Conservation (phyloP, 192 early-diverging fungal species). For the Mortierella claussenii region DNA sequence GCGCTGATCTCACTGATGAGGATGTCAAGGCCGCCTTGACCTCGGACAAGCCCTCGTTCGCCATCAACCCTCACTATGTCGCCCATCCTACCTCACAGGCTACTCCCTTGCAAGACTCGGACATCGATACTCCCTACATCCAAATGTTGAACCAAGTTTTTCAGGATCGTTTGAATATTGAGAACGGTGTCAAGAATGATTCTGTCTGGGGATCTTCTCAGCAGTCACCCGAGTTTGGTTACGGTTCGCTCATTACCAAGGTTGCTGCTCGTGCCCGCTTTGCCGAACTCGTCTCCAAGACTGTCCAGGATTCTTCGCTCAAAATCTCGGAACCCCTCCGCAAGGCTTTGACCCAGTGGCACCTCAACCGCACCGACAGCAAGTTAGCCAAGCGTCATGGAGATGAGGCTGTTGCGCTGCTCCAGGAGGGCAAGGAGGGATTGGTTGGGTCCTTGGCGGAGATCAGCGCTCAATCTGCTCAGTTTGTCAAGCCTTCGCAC, state of each 20-base stretch:
- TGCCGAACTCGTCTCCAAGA: slow-evolving; percentile 65
- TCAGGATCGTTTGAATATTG: slow-evolving; percentile 76
- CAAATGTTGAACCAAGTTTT: slow-evolving; percentile 86
- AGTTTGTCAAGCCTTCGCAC: slow-evolving; percentile 73
- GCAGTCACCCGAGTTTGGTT: slow-evolving; percentile 89
- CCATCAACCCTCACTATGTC: slow-evolving; percentile 48
- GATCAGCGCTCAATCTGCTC: slow-evolving; percentile 51
- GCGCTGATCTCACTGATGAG: slow-evolving; percentile 18
- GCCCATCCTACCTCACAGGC: neutral
- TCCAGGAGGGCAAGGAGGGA: slow-evolving; percentile 32
- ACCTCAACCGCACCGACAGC: slow-evolving; percentile 65
- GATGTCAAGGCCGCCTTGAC: slow-evolving; percentile 24
- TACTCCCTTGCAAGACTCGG: slow-evolving; percentile 32
- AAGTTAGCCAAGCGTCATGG: slow-evolving; percentile 64
- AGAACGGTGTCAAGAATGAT: slow-evolving; percentile 77
- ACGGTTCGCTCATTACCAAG: slow-evolving; percentile 78
- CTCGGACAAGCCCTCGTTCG: slow-evolving; percentile 27
- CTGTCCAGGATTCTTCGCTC: slow-evolving; percentile 63
- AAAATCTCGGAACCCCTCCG: slow-evolving; percentile 64
- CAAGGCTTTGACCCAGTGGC: slow-evolving; percentile 74
- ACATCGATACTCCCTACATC: slow-evolving; percentile 82
- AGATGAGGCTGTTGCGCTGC: slow-evolving; percentile 54
- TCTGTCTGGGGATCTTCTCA: slow-evolving; percentile 76
- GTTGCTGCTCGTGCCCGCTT: slow-evolving; percentile 76
- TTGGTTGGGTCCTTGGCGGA: slow-evolving; percentile 41